Conservation (phyloP, 305 asterid genomes). For the Fraxinus paxiana region DNA sequence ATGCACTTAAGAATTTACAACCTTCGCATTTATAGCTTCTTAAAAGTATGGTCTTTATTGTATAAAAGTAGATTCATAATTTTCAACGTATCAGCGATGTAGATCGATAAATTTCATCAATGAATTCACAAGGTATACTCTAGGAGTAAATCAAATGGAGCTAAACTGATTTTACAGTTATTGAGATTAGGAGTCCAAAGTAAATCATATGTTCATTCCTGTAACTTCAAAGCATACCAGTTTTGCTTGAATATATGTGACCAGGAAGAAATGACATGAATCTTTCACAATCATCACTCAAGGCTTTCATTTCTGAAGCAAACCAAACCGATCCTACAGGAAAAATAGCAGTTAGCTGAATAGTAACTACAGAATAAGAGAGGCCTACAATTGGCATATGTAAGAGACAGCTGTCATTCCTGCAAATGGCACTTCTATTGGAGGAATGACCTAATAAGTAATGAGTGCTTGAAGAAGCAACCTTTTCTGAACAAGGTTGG, state of each 20-base stretch:
- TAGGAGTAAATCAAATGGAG: conserved; percentile 6
- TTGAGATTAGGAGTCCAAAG: conserved; percentile 8
- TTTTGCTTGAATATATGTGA: conserved; percentile 92
- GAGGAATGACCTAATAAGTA: background rate
- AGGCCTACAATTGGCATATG: background rate
- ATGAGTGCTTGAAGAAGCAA: background rate
- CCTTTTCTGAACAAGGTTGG: conserved; percentile 8
- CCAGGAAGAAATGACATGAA: conserved; percentile 92
- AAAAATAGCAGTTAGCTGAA: background rate
- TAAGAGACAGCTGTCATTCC: conserved; percentile 1
- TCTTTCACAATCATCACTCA: conserved; percentile 96
- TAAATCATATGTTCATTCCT: background rate
- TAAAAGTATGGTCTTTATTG: background rate
- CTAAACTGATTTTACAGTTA: conserved; percentile 2
- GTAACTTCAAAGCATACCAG: conserved; percentile 41
- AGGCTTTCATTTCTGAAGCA: conserved; percentile 99
- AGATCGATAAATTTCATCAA: conserved; percentile 1
- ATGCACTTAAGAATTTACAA: background rate
- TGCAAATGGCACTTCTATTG: background rate
- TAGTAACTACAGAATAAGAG: conserved; percentile 12
- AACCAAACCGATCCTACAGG: conserved; percentile 95
- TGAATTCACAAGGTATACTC: background rate
- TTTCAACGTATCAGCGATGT: background rate
- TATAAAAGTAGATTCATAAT: background rate
- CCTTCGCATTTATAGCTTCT: background rate